These are phyloP conservation scores for Dittrichia graveolens DNA, from an alignment of 129 eudicot genomes.

Conservation along the genomic window DNA sequence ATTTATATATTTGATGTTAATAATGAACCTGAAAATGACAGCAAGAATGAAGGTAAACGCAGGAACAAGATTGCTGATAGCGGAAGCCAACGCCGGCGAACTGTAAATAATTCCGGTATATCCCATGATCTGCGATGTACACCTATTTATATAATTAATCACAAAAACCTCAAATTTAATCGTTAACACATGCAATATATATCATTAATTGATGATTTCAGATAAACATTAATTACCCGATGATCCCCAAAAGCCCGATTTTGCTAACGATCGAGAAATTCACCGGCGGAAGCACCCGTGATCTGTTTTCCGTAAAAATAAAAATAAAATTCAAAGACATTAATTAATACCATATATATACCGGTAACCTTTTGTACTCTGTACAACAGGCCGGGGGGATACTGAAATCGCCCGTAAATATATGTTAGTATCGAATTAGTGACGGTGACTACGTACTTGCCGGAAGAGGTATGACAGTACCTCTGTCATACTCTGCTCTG, in stretches of 20 bases:
- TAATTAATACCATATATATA: not conserved
- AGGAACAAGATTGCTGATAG: slow-evolving; percentile 87
- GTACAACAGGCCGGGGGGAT: no score
- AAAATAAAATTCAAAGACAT: not conserved
- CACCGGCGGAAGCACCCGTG: slow-evolving; percentile 58
- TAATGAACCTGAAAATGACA: slow-evolving; percentile 73
- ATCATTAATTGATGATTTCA: not conserved
- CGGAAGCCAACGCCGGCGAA: slow-evolving; percentile 90
- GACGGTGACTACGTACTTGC: no score
- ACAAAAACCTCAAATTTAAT: not conserved
- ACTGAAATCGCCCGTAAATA: no score
- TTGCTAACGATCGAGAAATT: slow-evolving; percentile 57
- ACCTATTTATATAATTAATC: slow-evolving; percentile 37
- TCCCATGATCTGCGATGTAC: slow-evolving; percentile 68
- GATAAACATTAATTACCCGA: slow-evolving; percentile 51
- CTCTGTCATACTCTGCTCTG: no score
- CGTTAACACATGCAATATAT: not conserved
- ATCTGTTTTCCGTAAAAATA: slow-evolving; percentile 43
- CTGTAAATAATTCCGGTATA: slow-evolving; percentile 73
- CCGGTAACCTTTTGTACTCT: no score
- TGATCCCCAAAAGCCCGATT: slow-evolving; percentile 56
- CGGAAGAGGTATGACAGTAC: no score
- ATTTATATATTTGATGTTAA: no score
- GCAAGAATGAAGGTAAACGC: slow-evolving; percentile 89
- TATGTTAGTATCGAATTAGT: no score